Evolutionary conservation across 257 asterid species (phyloP).

Genomic region (Ilex asprella): DNA sequence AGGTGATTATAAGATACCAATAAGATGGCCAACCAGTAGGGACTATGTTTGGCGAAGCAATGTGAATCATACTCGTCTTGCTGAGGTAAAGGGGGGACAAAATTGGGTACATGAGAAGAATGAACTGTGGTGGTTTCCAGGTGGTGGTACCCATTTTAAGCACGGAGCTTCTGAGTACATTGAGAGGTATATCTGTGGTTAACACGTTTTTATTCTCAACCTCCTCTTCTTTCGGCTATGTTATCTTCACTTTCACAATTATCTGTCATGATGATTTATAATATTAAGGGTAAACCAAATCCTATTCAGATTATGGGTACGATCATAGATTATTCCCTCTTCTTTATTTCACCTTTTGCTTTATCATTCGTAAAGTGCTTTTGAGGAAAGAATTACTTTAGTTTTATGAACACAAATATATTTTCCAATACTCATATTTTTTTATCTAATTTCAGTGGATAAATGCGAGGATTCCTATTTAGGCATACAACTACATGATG

Average conservation of each 20-base stretch:
- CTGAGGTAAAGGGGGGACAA: conserved; percentile 93
- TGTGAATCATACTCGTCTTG: conserved; percentile 82
- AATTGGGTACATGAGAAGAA: conserved; percentile 86
- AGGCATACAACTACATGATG: not conserved
- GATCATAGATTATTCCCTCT: no score
- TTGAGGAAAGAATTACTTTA: no score
- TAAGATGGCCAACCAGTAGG: conserved; percentile 85
- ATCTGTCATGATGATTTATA: no score
- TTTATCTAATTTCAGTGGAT: no score
- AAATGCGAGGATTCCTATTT: not conserved
- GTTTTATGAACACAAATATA: not conserved
- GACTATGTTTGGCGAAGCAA: conserved; percentile 94
- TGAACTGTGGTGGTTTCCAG: conserved; percentile 92
- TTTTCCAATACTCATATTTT: no score
- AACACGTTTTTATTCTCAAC: not conserved
- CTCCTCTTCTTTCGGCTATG: not conserved
- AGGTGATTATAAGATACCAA: conserved; percentile 76
- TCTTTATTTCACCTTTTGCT: no score
- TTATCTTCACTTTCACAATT: no score
- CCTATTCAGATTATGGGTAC: no score
- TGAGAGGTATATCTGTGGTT: conserved; percentile 46
- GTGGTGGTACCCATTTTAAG: conserved; percentile 98
- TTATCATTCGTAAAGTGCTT: no score
- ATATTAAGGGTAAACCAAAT: no score
- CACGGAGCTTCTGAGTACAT: conserved; percentile 92